Base-by-base conservation (phyloP, 805 yeast species). In the Candida incommunis region DNA sequence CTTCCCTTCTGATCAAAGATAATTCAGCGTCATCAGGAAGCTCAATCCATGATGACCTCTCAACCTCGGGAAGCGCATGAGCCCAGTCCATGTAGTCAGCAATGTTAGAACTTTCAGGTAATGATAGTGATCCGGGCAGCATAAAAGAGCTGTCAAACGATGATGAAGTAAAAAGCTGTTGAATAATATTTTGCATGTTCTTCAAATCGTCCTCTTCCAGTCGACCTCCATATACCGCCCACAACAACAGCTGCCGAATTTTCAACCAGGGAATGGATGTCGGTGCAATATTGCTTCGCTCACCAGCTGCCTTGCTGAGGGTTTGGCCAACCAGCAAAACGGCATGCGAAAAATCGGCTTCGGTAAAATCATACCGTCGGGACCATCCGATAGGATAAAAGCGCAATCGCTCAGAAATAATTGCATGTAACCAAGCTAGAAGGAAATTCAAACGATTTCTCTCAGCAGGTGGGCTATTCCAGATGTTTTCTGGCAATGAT, bases 351-450 rank as follows among this genome's bases (percentile, higher is more conserved):
- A 80, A 70, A 56, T 88, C 96, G n/a, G 78, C 61, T 46, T 82
- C 84, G 55, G 74, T 82, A 53, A 87, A 74, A 48, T 82, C 94
- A 55, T 84, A 80, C 7, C 51, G 55, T 50, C 72, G 71, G 1
- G 62, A 52, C 61, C 83, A 82, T 1, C 90, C 84, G 2, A 73
- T 56, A 0, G 90, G 86, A 1, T 68, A 69, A 50, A 70, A 80
- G 41, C 81, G 65, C 43, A 74, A 58, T 44, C 84, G 60, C 48
- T 78, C 86, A 27, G 68, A 68, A 2, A 85, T 55, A 0, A 81
- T 55, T 0, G 82, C 69, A 55, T 84, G 94, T 49, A 72, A 71
- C 94, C 94, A 84, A 0, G 76, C 67, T 3, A 82, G 51, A 23
- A 80, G 58, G 51, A 80, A 75, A 48, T 63, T 68, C 2, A 80